Conservation (phyloP, 305 asterid genomes). For the Plantago coronopus region DNA sequence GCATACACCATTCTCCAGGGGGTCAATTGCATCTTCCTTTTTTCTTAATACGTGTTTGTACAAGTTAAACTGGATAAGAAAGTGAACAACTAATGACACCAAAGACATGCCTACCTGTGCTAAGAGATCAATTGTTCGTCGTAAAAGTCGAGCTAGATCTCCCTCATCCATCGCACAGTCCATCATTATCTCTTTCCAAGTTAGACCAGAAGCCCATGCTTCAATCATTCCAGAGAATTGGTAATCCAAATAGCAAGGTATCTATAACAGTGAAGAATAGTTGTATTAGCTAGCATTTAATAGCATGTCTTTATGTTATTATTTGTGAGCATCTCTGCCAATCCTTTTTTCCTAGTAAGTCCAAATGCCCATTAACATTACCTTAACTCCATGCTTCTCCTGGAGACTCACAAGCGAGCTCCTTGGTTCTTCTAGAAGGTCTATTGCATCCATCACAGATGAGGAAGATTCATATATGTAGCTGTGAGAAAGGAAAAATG, state of each 20-base stretch:
- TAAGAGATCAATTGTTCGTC: slow-evolving; percentile 85
- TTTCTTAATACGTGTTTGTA: too few relatives aligned
- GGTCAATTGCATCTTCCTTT: background rate
- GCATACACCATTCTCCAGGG: too few relatives aligned
- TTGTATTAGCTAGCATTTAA: background rate
- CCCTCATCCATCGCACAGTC: slow-evolving; percentile 99
- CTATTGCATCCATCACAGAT: slow-evolving; percentile 55
- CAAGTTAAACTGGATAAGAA: background rate
- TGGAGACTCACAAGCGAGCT: slow-evolving; percentile 71
- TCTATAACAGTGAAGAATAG: slow-evolving; percentile 34
- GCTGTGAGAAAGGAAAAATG: slow-evolving; percentile 39
- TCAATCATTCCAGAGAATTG: slow-evolving; percentile 97
- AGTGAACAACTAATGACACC: too few relatives aligned
- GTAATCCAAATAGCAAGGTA: slow-evolving; percentile 88
- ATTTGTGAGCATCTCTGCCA: too few relatives aligned
- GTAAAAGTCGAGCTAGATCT: slow-evolving; percentile 87
- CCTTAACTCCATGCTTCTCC: slow-evolving; percentile 89
- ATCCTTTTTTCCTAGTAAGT: background rate
- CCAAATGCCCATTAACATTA: slow-evolving; percentile 28
- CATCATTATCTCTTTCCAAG: slow-evolving; percentile 98
- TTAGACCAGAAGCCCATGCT: slow-evolving; percentile 99
- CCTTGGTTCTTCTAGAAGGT: slow-evolving; percentile 70
- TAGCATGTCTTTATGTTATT: background rate
- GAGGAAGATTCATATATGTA: slow-evolving; percentile 85
- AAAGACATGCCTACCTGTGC: slow-evolving; percentile 58